These are phyloP conservation scores for Nemania diffusa DNA, from an alignment of 2,329 filamentous ascomycete genomes.

Conservation along the genomic window DNA sequence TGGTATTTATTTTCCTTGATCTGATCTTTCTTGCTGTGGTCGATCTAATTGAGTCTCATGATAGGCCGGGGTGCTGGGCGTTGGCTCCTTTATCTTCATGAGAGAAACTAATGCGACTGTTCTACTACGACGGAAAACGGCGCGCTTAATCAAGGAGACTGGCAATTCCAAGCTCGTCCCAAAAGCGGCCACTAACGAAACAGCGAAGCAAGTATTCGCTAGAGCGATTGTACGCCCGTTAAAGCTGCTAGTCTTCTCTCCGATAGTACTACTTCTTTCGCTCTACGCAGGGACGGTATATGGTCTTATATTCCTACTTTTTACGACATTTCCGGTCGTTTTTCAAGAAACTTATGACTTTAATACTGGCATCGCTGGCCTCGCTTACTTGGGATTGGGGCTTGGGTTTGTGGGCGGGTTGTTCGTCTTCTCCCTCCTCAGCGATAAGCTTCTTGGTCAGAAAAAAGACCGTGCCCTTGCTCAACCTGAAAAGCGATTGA, in stretches of 20 bases:
- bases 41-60: background rate
- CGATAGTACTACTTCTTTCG: conserved; percentile 30
- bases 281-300: conserved; percentile 24
- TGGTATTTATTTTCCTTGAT: conserved; percentile 44
- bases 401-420: conserved; percentile 23
- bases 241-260: conserved; percentile 32
- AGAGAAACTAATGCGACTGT: conserved; percentile 24
- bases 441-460: conserved; percentile 27
- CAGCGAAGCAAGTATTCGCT: conserved; percentile 10
- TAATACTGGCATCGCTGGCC: conserved; percentile 18
- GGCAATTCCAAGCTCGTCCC: conserved; percentile 19
- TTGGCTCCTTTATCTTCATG: conserved; percentile 22
- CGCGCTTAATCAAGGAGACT: conserved; percentile 28
- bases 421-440: conserved; percentile 26
- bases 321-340: conserved; percentile 29
- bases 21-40: too few species aligned
- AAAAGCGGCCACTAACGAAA: background rate
- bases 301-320: conserved; percentile 30
- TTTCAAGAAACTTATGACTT: conserved; percentile 30
- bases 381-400: conserved; percentile 30
- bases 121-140: conserved; percentile 25
- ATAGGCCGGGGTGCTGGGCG: conserved; percentile 10
- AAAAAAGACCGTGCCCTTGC: conserved; percentile 8
- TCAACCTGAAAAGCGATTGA: conserved; percentile 28
- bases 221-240: conserved; percentile 28